Evolutionary conservation across 2,329 filamentous ascomycete genomes (phyloP).

Genomic region (Dactylonectria macrodidyma): DNA sequence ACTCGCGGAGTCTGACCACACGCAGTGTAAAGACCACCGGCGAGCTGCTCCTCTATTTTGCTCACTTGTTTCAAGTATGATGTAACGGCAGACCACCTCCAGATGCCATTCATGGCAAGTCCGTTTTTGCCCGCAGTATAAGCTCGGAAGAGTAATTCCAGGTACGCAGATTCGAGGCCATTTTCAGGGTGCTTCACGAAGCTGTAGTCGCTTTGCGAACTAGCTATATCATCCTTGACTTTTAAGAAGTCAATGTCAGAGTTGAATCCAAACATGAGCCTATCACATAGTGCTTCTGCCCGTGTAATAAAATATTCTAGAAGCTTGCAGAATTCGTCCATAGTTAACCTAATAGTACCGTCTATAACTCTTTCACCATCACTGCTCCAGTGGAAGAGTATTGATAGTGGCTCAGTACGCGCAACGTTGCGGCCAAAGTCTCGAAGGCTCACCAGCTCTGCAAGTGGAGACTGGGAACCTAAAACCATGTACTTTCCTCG

Average conservation of each 20-base stretch:
- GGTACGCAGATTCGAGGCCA: not conserved
- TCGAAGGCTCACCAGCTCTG: not conserved
- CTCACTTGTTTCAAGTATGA: too few relatives aligned
- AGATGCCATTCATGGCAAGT: not conserved
- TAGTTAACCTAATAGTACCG: not conserved
- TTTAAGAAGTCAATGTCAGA: not conserved
- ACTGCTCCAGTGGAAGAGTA: not conserved
- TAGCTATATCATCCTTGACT: slow-evolving; percentile 3
- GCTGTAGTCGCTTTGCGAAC: not conserved
- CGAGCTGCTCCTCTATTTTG: too few relatives aligned
- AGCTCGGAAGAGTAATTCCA: not conserved
- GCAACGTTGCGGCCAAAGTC: not conserved
- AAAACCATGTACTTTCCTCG: slow-evolving; percentile 1
- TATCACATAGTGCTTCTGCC: not conserved
- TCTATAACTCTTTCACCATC: not conserved
- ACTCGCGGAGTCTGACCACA: too few relatives aligned
- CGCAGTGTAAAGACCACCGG: too few relatives aligned
- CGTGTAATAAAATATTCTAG: not conserved
- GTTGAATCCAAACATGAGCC: not conserved
- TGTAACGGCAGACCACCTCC: not conserved
- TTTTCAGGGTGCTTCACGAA: not conserved
- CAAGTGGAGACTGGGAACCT: slow-evolving; percentile 1
- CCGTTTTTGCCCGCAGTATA: not conserved
- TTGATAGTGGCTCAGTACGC: not conserved
- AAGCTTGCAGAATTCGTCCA: not conserved